Percentiles rank a stretch among this genome's conserved stretches.
Conservation (phyloP, 176 grass and related monocot genomes). For the Aegilops umbellulata region DNA sequence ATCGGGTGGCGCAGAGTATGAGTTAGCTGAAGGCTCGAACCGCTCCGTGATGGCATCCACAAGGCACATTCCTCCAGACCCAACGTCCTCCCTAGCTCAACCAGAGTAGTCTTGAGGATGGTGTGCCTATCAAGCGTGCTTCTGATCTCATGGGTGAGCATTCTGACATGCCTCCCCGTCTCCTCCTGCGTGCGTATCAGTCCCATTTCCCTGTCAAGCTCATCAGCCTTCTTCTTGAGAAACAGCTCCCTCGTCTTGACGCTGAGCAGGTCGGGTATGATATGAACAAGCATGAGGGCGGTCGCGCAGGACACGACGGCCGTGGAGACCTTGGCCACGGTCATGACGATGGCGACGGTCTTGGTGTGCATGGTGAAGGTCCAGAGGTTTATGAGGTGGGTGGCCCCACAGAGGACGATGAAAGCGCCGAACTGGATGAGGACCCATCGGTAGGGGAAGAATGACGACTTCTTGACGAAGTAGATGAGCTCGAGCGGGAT, state of each 20-base stretch:
- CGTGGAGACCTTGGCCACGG: slow-evolving; percentile 58
- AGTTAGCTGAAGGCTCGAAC: slow-evolving; percentile 60
- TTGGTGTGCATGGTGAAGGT: slow-evolving; percentile 57
- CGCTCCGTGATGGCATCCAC: slow-evolving; percentile 66
- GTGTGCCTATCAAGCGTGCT: slow-evolving; percentile 71
- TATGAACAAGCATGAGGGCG: slow-evolving; percentile 72
- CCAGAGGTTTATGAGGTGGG: slow-evolving; percentile 75
- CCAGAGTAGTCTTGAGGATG: slow-evolving; percentile 65
- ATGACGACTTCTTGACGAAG: slow-evolving; percentile 72
- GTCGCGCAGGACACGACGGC: slow-evolving; percentile 64
- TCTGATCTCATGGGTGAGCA: slow-evolving; percentile 79
- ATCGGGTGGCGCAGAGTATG: slow-evolving; percentile 58
- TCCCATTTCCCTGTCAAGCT: slow-evolving; percentile 71
- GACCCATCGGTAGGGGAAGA: slow-evolving; percentile 77
- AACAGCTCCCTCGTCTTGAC: slow-evolving; percentile 73
- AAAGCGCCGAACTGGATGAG: slow-evolving; percentile 73
- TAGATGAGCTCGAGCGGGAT: slow-evolving; percentile 75
- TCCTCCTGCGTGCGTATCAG: slow-evolving; percentile 66
- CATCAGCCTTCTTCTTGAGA: slow-evolving; percentile 63
- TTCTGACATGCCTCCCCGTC: slow-evolving; percentile 68
- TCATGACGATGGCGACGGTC: slow-evolving; percentile 67
- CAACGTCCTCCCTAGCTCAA: slow-evolving; percentile 61
- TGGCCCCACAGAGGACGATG: slow-evolving; percentile 72
- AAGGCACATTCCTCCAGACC: slow-evolving; percentile 59
- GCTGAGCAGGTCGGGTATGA: slow-evolving; percentile 63